Evolutionary conservation across 768 basidiomycete genomes (phyloP).

Genomic region (Pholiota microspora): DNA sequence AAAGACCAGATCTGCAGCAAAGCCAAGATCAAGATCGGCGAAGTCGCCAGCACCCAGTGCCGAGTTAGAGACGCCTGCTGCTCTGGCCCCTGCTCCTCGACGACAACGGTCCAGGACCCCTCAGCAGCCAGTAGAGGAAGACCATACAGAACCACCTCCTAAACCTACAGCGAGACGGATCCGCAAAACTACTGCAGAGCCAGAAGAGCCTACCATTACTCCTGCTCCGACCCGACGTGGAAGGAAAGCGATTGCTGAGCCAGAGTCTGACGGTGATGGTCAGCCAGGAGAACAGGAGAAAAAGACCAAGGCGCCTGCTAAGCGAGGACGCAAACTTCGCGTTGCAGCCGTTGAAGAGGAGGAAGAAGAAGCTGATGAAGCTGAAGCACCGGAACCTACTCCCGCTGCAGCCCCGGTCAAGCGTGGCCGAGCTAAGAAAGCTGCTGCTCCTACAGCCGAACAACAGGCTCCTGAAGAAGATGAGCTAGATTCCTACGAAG

Average conservation of each 20-base stretch:
- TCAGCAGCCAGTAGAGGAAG: slow-evolving; percentile 13
- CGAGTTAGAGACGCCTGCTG: not conserved
- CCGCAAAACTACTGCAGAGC: slow-evolving; percentile 25
- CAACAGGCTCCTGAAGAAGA: not conserved
- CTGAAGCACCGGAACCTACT: slow-evolving; percentile 5
- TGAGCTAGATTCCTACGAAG: not conserved
- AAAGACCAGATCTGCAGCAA: slow-evolving; percentile 3
- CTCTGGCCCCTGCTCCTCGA: slow-evolving; percentile 1
- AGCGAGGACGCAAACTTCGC: slow-evolving; percentile 22
- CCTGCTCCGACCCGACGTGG: slow-evolving; percentile 16
- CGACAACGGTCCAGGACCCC: slow-evolving; percentile 16
- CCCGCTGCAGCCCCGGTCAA: slow-evolving; percentile 5
- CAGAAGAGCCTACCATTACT: slow-evolving; percentile 8
- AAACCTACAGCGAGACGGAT: slow-evolving; percentile 19
- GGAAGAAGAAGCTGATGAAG: slow-evolving; percentile 10
- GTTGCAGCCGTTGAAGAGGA: slow-evolving; percentile 11
- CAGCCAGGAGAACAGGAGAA: slow-evolving; percentile 13
- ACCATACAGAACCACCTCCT: slow-evolving; percentile 1
- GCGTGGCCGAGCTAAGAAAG: slow-evolving; percentile 4
- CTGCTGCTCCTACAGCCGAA: not conserved
- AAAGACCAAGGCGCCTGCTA: slow-evolving; percentile 22
- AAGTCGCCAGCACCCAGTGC: slow-evolving; percentile 3
- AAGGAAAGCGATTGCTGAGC: slow-evolving; percentile 14
- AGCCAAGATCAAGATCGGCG: slow-evolving; percentile 1
- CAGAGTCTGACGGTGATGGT: slow-evolving; percentile 3